Conservation (phyloP, 2,329 filamentous ascomycete genomes). For the Pleomassaria siparia region DNA sequence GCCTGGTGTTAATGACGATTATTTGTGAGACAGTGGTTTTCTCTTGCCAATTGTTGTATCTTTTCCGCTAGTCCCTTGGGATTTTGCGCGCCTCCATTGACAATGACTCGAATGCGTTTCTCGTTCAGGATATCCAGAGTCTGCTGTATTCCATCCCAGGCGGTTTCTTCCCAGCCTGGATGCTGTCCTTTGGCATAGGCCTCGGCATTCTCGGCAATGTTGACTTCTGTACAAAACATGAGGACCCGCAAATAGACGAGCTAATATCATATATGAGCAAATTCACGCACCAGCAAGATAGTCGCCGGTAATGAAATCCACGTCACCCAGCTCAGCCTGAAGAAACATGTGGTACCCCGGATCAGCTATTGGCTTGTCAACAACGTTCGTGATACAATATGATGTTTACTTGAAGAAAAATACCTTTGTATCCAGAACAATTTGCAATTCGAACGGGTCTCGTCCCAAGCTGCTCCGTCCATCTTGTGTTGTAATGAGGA, state of each 20-base stretch:
- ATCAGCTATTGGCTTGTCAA: constrained; percentile 29
- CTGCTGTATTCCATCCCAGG: constrained; percentile 53
- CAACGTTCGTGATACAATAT: background rate
- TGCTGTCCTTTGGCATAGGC: constrained; percentile 45
- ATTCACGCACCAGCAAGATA: constrained; percentile 37
- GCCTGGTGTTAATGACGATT: background rate
- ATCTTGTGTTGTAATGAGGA: constrained; percentile 23
- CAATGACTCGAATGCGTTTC: constrained; percentile 56
- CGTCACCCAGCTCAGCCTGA: constrained; percentile 38
- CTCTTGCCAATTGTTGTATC: constrained; percentile 42
- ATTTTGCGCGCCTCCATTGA: constrained; percentile 60
- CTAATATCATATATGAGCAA: background rate
- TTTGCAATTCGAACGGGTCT: constrained; percentile 43
- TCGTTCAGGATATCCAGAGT: constrained; percentile 50
- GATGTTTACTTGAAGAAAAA: background rate
- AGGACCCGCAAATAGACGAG: background rate
- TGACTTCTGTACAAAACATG: constrained; percentile 40
- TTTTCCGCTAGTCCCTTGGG: constrained; percentile 55
- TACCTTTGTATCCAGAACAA: constrained; percentile 41
- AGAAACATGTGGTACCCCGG: constrained; percentile 41
- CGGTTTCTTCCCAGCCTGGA: constrained; percentile 49
- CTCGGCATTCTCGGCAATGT: constrained; percentile 50
- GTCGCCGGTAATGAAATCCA: constrained; percentile 47
- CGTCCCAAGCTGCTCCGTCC: constrained; percentile 28
- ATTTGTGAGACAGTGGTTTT: background rate